Conservation (phyloP, 352 stramenopile genomes). For the Pythium monospermum region DNA sequence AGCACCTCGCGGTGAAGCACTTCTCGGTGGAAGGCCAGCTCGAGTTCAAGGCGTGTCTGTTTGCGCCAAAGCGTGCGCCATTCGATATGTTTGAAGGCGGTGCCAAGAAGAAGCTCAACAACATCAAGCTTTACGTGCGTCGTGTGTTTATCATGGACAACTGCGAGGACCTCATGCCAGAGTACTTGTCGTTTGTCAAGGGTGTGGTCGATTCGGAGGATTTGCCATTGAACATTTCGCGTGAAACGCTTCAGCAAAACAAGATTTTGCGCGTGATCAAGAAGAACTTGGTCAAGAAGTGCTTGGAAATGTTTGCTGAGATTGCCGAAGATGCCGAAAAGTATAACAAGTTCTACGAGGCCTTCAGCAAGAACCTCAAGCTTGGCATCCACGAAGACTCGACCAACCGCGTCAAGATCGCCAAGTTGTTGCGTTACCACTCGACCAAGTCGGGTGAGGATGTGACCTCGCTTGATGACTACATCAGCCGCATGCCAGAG, state of each 20-base stretch:
- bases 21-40: slow-evolving; percentile 99
- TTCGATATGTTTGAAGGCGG: slow-evolving; percentile 99
- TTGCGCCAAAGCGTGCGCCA: slow-evolving; percentile 97
- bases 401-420: slow-evolving; percentile 98
- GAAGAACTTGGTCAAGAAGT: slow-evolving; percentile 99
- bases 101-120: slow-evolving; percentile 99
- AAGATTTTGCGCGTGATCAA: slow-evolving; percentile 99
- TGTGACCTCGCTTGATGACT: slow-evolving; percentile 97
- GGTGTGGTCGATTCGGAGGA: slow-evolving; percentile 99
- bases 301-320: slow-evolving; percentile 99
- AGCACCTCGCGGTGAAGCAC: slow-evolving; percentile 97
- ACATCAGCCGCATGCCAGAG: slow-evolving; percentile 96
- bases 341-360: slow-evolving; percentile 99
- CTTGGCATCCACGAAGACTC: slow-evolving; percentile 99
- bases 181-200: slow-evolving; percentile 99
- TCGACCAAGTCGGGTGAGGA: slow-evolving; percentile 98
- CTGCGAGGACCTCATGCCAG: slow-evolving; percentile 99
- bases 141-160: slow-evolving; percentile 99
- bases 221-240: slow-evolving; percentile 99
- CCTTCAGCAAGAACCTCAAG: slow-evolving; percentile 99
- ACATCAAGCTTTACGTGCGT: slow-evolving; percentile 99
- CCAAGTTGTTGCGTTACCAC: slow-evolving; percentile 98
- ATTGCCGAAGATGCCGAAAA: slow-evolving; percentile 96
- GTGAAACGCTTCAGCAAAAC: slow-evolving; percentile 99
- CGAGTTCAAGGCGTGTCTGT: slow-evolving; percentile 98